phyloP scores from a whole-genome alignment of 768 basidiomycete genomes.

The Cytidiella melzeri region DNA sequence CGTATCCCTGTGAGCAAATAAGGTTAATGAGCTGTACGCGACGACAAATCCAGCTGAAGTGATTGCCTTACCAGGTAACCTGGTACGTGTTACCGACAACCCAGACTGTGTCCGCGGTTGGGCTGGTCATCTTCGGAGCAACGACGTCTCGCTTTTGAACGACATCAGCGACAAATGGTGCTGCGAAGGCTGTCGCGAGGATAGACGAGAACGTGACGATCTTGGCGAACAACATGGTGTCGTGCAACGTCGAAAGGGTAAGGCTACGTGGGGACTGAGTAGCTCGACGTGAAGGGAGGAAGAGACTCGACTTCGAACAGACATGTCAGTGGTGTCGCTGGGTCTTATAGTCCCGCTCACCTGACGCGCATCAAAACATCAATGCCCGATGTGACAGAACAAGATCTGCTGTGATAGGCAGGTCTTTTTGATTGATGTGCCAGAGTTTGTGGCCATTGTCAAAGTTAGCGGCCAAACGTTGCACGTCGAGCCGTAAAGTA shows the following conservation, averaged over 20 bases:
- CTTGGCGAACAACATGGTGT: conserved; percentile 4
- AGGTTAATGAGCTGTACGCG: too few relatives aligned
- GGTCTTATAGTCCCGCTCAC: too few relatives aligned
- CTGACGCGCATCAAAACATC: too few relatives aligned
- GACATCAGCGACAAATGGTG: conserved; percentile 13
- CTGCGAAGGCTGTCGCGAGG: conserved; percentile 10
- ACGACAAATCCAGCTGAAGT: too few relatives aligned
- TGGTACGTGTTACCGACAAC: conserved; percentile 26
- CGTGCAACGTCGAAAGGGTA: background rate
- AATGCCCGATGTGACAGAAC: too few relatives aligned
- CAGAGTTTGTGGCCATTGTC: too few relatives aligned
- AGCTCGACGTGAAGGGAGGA: background rate
- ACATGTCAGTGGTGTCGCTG: too few relatives aligned
- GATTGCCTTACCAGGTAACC: conserved; percentile 42
- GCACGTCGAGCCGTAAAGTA: too few relatives aligned
- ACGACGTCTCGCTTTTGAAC: conserved; percentile 14
- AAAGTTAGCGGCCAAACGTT: too few relatives aligned
- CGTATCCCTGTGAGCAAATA: conserved; percentile 18
- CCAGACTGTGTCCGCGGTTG: conserved; percentile 32
- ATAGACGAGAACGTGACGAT: background rate
- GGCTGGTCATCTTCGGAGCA: conserved; percentile 38
- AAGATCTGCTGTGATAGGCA: too few relatives aligned
- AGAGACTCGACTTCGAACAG: background rate
- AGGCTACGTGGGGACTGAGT: background rate
- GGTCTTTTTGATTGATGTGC: too few relatives aligned